Base-by-base conservation (phyloP, 1,284 basidiomycete genomes). In the Cryptococcus sp. region DNA sequence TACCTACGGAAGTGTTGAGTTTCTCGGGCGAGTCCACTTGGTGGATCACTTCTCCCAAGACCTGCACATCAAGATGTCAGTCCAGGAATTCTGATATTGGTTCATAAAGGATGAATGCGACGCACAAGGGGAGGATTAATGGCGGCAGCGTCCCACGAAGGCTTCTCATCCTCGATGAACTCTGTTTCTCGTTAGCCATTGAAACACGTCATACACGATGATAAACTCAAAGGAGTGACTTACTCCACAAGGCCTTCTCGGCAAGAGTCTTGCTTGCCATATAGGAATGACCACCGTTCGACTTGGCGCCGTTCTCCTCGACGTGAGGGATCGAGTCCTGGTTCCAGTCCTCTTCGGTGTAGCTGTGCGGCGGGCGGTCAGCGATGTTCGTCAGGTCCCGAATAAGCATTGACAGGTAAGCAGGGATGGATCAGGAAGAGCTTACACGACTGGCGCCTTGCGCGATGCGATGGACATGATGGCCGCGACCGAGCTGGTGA, bases 261-360 rank as follows among this genome's bases (percentile, higher is more conserved):
- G 89, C 88, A 1, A 91, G 78, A 5, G 83, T 84, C 80, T 91
- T 91, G 55, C 66, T 69, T 7, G 71, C 71, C 34, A 48, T 48
- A 54, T 63, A 68, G 13, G 47, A 57, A 52, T 58, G 46, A 59
- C 63, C 57, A 82, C 83, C 45, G 79, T 74, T 68, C 3, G 87
- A 89, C 67, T 83, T 85, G 45, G 77, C 70, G 7, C 87, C 86
- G 52, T 83, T 80, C 60, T 82, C 75, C 66, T 83, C 80, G n/a
- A 87, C 79, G 47, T 82, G 77, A 22, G 80, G 70, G n/a, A 83
- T 73, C 3, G 83, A 80, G 41, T 80, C 78, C 8, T 83, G 72
- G 78, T 91, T 89, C 89, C 89, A 91, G 71, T 88, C 82, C n/a
- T 65, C 58, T 57, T 76, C 74, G 46, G 71, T 72, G 65, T 69